Base-by-base conservation (phyloP, 164 flowering plant genomes). In the Berberis thunbergii region DNA sequence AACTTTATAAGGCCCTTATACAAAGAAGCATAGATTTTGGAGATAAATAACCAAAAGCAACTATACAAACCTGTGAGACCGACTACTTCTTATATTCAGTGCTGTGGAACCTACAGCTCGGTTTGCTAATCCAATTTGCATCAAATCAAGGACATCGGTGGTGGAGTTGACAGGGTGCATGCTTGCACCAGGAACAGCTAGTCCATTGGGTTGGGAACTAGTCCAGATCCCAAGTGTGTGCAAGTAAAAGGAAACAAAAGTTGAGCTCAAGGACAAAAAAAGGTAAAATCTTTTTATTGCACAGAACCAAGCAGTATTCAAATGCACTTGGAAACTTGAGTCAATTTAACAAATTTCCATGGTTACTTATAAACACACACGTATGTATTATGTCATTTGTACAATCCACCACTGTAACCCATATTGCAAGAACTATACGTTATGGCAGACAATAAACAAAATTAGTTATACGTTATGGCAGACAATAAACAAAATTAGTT, bases 151-250 rank as follows among this genome's bases (percentile, higher is more conserved):
- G 0, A 95, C 99, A 71, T 87, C 86, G 59, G 78, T 54, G 61
- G 89, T 84, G 66, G 91, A 86, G 39, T 74, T 81, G 49, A 91
- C 96, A 48, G 83, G 71, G 42, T 85, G 87, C 91, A 88, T 83
- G 69, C 89, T 86, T 57, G 99, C 99, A 80, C 91, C 97, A 60
- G 99, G 99, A 40, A 95, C 97, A 68, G 96, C 87, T 69, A 91
- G 71, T 42, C 99, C 97, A 80, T 79, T 79, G 40, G 89, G 78
- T 77, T 85, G 96, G 52, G 83, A 56, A 48, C 80, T 73, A 38
- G 83, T 69, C 75, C 76, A 68, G 76, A 95, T 80, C 90, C 92
- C 94, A 63, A 95, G 89, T 72, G 96, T 91, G 82, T 77, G 87
- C 73, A 79, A 77, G 74, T 95, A 67, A 89, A 84, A 81, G 96